Evolutionary conservation across 768 basidiomycete genomes (phyloP), one percentile per base, ranked within the genome.

Genomic region (Calocybe cyanea): DNA sequence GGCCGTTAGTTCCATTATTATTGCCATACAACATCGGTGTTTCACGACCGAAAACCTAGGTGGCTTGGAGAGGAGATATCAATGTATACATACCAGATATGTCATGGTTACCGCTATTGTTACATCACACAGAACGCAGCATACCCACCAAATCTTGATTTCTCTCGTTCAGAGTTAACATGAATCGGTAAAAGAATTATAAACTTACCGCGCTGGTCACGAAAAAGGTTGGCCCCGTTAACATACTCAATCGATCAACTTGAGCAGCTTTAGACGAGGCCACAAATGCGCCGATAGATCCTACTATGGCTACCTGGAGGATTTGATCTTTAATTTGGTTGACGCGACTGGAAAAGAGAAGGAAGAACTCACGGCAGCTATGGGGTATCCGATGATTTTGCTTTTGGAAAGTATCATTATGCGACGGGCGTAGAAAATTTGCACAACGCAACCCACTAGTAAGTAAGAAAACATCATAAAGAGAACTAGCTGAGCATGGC

Each of bases 371-470:
- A 58, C 57, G 2, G 46, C 25, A 10, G 43, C 47, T 21, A 59
- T 59, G 7, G 38, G 15, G 18, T 45, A 53, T 38, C 55, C 55
- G 30, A 59, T 32, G 4, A 28, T 17, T 48, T 48, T 59, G 19
- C 46, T 57, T 50, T 48, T 47, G 1, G 61, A 60, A 15, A 68
- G 49, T n/a, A 65, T 43, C 23, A 49, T 50, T 20, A 68, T 63
- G 13, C 65, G 61, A 41, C 63, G 61, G n/a, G 63, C 64, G 53
- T 64, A 68, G 23, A 61, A 58, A 32, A 55, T 45, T 43, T 65
- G 64, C 8, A 65, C 63, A 10, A 63, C 53, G 36, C 62, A 62
- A 2, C 59, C 61, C 10, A 64, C 66, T 68, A 44, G 14, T 9
- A 31, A 34, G 24, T 36, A 30, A 4, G 31, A 10, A 9, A 5